These are phyloP conservation scores for Wickerhamomyces queroliae DNA, from an alignment of 805 yeast genomes.

Conservation along the genomic window DNA sequence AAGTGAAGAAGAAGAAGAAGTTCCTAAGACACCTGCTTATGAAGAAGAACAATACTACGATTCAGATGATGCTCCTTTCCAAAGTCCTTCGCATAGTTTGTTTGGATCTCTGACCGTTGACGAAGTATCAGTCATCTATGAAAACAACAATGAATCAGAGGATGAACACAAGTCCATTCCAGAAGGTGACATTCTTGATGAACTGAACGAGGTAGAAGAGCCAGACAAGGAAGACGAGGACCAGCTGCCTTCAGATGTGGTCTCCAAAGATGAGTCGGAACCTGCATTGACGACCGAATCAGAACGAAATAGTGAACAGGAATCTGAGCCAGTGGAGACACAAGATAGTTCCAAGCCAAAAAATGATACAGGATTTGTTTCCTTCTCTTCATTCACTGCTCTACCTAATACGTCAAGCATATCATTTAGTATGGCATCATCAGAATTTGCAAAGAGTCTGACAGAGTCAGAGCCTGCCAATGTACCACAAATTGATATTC, in stretches of 20 bases:
- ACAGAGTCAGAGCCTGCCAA: background rate
- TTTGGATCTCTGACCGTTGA: slow-evolving; percentile 16
- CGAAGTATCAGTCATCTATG: background rate
- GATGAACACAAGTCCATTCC: slow-evolving; percentile 9
- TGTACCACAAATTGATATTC: too few species aligned
- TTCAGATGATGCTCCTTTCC: slow-evolving; percentile 18
- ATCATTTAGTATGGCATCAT: too few species aligned
- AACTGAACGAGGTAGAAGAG: background rate
- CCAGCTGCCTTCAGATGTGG: too few species aligned
- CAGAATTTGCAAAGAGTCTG: background rate
- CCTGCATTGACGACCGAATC: too few species aligned
- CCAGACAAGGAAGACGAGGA: background rate
- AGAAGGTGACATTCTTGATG: background rate
- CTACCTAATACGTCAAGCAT: too few species aligned
- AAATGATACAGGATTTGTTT: background rate
- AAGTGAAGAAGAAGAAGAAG: background rate
- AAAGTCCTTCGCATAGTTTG: slow-evolving; percentile 19
- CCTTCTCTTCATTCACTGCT: too few species aligned
- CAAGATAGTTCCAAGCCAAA: background rate
- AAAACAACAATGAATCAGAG: slow-evolving; percentile 1
- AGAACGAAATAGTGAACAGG: too few species aligned
- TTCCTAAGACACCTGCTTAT: slow-evolving; percentile 2
- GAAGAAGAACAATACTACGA: slow-evolving; percentile 16
- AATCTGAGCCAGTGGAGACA: slow-evolving; percentile 5
- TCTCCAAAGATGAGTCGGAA: too few species aligned